Conservation (phyloP, 2,329 filamentous ascomycete species). For the Harringtonia aguacate region DNA sequence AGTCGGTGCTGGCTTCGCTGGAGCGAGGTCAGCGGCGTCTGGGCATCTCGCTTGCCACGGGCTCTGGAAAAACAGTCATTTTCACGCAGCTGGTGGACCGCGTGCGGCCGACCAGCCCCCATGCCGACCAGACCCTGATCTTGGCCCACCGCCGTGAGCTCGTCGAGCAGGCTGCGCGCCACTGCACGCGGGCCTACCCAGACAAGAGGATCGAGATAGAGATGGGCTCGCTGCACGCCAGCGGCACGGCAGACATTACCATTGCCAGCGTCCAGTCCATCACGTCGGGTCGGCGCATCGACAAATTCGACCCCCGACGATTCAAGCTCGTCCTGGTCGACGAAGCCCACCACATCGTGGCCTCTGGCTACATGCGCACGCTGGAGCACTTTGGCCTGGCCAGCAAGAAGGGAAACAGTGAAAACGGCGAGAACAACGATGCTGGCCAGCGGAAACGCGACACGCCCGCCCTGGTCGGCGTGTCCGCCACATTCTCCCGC, state of each 20-base stretch:
- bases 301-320: conserved; percentile 64
- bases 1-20: conserved; percentile 63
- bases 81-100: conserved; percentile 91
- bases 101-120: conserved; percentile 42
- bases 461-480: conserved; percentile 67
- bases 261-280: conserved; percentile 85
- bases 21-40: conserved; percentile 64
- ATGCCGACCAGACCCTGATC: conserved; percentile 71
- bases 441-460: conserved; percentile 10
- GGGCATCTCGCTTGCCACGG: conserved; percentile 78
- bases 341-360: conserved; percentile 94
- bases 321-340: conserved; percentile 94
- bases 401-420: conserved; percentile 25
- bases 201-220: conserved; percentile 77
- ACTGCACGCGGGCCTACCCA: conserved; percentile 75
- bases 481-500: conserved; percentile 65
- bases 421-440: conserved; percentile 9
- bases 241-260: conserved; percentile 80
- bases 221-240: conserved; percentile 70
- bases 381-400: conserved; percentile 68
- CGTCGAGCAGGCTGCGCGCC: conserved; percentile 82
- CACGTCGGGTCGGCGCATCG: conserved; percentile 62
- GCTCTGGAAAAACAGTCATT: conserved; percentile 87
- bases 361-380: conserved; percentile 63
- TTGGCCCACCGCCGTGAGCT: conserved; percentile 87